Base-by-base conservation (phyloP, 306 rosid genomes). In the Dryas drummondii region DNA sequence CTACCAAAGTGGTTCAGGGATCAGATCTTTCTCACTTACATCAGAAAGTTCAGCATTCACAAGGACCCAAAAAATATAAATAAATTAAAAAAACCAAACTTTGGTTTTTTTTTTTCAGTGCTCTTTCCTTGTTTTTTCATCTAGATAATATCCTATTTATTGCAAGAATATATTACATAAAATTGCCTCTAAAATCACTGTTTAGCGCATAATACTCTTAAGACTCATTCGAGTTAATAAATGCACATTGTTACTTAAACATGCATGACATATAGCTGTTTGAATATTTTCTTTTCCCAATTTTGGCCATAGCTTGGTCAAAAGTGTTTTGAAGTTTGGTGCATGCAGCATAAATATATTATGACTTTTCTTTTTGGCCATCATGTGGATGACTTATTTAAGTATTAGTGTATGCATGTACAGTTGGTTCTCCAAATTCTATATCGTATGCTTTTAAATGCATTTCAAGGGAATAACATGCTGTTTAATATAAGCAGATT, bases 21-120 rank as follows among this genome's bases (percentile, higher is more conserved):
- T 45, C 63, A 82, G 46, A 78, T 60, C 10, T 60, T 50, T 69
- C 66, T 66, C 14, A 40, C 66, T 71, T 41, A 63, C 52, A 62
- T 80, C 32, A 55, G 65, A 53, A 53, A 44, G 57, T 48, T 51
- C 15, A 42, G 72, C 74, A 79, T 48, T 65, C 68, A 40, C 42
- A 71, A 50, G 32, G 12, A 41, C 68, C 22, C 2, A 63, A 41
- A 63, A 63, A 22, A 63, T 47, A 14, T 13, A 15, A 62, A 60
- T 32, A 32, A 32, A 32, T 32, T 32, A 5, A 0, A 64, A 62
- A 73, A 71, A 79, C 15, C 48, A 12, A 58, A 58, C 54, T 16
- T 12, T n/a, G 10, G 14, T 70, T 53, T 11, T 13, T 22, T 22
- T 19, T 22, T 70, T 58, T 6, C 44, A 8, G 19, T 5, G 5